Evolutionary conservation across 306 rosid species (phyloP), one percentile per base, ranked within the genome.

Genomic region (Acmispon strigosus): DNA sequence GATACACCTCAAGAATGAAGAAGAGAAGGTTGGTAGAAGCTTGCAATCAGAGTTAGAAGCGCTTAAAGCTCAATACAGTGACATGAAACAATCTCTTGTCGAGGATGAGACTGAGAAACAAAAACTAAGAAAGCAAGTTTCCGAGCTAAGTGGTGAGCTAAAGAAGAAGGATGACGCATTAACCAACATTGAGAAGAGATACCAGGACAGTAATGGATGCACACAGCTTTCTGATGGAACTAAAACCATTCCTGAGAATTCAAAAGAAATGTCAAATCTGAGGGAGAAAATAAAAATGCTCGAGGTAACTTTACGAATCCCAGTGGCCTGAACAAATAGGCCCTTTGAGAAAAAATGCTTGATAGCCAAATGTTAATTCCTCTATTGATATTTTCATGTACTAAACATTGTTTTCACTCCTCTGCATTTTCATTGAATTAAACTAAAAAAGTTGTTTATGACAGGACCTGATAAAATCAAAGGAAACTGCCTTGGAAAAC

Each of bases 21-120:
- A 87, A 37, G 91, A 76, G 78, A 81, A 79, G 27, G 72, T 10
- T 13, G 20, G 74, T 61, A 80, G 70, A 65, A 66, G 32, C 64
- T 74, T 87, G 79, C 80, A 80, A 48, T 81, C 81, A 6, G 95
- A 91, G 82, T 67, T 85, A 76, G 92, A 89, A 61, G 80, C 63
- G 56, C 84, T 86, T 59, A 87, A 76, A 83, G 75, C 83, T 79
- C 90, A 83, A 70, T 81, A 64, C 58, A 63, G 50, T 56, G 86
- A 81, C 85, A 76, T 93, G 65, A 84, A 82, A 65, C 75, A 58
- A 66, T 83, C 92, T 41, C 74, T 80, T 54, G 62, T 56, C 15
- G 87, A 90, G 65, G 92, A 87, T 47, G 97, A 87, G 82, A 53
- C 54, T 39, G 97, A 88, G 89, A 93, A 90, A 74, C 91, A 79